Conservation (phyloP, 2,329 filamentous ascomycete genomes). For the Trichoderma lentiforme region DNA sequence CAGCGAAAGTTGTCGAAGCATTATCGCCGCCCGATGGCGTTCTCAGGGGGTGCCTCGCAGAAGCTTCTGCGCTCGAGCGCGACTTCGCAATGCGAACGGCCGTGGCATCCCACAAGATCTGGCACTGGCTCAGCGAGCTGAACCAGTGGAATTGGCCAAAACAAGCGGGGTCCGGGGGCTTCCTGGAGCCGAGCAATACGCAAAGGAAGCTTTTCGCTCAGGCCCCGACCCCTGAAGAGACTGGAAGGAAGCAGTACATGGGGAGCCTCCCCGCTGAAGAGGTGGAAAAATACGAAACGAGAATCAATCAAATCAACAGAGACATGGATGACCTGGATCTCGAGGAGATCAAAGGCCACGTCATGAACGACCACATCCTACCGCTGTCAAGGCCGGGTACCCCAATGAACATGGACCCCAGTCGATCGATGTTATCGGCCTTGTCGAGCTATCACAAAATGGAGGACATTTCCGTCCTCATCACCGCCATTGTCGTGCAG, state of each 20-base stretch:
- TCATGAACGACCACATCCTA: conserved; percentile 75
- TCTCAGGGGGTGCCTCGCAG: conserved; percentile 58
- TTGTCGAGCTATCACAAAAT: conserved; percentile 63
- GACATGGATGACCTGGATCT: conserved; percentile 69
- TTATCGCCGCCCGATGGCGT: conserved; percentile 52
- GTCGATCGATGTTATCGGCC: conserved; percentile 35
- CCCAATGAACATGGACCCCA: conserved; percentile 32
- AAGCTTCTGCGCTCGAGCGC: conserved; percentile 62
- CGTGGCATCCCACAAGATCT: conserved; percentile 65
- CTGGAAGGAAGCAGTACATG: conserved; percentile 48
- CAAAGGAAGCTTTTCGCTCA: conserved; percentile 38
- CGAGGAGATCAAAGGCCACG: conserved; percentile 85
- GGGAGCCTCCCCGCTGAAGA: conserved; percentile 67
- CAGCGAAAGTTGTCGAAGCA: conserved; percentile 57
- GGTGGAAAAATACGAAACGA: conserved; percentile 65
- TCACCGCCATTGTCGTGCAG: conserved; percentile 89
- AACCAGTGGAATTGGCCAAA: conserved; percentile 56
- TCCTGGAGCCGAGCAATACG: conserved; percentile 46
- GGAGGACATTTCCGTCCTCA: conserved; percentile 84
- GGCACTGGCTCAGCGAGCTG: conserved; percentile 74
- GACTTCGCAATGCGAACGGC: conserved; percentile 70
- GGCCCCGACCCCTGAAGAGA: conserved; percentile 21
- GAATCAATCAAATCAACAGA: conserved; percentile 69
- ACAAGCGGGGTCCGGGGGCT: conserved; percentile 49
- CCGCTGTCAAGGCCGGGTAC: conserved; percentile 42